Evolutionary conservation across 371 early-diverging fungal species (phyloP).

Genomic region (Mucor lusitanicus): DNA sequence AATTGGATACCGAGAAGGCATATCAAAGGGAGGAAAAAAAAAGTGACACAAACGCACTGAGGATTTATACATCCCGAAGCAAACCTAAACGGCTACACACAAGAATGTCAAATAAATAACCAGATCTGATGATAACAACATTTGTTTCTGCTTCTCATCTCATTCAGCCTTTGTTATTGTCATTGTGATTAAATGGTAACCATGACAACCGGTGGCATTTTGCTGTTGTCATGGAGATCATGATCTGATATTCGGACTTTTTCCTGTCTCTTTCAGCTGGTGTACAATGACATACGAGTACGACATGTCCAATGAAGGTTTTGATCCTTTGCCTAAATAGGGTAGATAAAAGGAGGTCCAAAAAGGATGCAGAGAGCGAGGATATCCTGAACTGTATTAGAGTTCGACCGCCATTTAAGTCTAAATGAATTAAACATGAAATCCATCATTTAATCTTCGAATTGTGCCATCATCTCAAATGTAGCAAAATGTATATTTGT

Average conservation of each 20-base stretch:
- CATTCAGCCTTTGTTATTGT: not conserved
- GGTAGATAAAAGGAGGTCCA: not conserved
- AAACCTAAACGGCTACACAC: not conserved
- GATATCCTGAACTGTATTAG: not conserved
- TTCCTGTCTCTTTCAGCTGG: not conserved
- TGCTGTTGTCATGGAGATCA: not conserved
- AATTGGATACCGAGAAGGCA: not conserved
- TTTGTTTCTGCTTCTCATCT: not conserved
- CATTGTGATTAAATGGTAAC: not conserved
- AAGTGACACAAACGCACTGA: slow-evolving; percentile 3
- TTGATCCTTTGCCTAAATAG: not conserved
- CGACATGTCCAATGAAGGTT: not conserved
- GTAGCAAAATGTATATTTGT: not conserved
- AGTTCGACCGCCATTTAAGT: not conserved
- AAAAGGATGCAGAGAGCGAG: not conserved
- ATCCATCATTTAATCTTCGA: not conserved
- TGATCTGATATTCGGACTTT: not conserved
- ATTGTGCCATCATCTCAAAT: not conserved
- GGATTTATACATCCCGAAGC: slow-evolving; percentile 5
- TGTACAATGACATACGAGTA: not conserved
- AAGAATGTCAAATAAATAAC: not conserved
- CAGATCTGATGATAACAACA: not conserved
- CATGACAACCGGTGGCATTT: not conserved
- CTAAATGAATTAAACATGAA: not conserved
- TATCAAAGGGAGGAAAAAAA: not conserved